Conservation (phyloP, 495 filamentous ascomycete species). For the Podospora anserina region DNA sequence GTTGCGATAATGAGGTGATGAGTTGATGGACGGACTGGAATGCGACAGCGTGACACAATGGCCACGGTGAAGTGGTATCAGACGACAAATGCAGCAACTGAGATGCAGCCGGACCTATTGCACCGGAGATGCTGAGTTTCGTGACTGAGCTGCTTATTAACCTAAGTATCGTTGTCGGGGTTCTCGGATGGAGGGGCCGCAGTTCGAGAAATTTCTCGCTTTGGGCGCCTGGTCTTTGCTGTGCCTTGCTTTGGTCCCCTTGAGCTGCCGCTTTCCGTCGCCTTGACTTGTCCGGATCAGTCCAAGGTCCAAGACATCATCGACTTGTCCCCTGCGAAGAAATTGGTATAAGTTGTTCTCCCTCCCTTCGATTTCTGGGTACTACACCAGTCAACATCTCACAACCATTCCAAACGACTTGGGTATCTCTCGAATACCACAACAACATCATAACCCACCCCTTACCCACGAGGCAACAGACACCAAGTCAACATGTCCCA, state of each 20-base stretch:
- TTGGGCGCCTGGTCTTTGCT: neutral
- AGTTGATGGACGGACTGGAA: neutral
- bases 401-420: neutral
- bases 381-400: neutral
- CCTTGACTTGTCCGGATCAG: neutral
- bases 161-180: neutral
- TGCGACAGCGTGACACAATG: conserved; percentile 1
- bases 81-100: neutral
- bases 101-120: neutral
- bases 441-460: neutral
- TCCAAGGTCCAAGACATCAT: neutral
- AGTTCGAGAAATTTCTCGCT: conserved; percentile 1
- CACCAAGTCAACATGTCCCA: conserved; percentile 18
- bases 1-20: neutral
- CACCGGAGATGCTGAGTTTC: neutral
- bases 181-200: neutral
- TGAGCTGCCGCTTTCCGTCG: neutral
- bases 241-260: conserved; percentile 2
- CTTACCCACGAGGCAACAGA: neutral
- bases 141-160: neutral
- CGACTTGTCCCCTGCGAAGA: neutral
- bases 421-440: neutral
- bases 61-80: neutral
- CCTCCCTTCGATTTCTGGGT: neutral
- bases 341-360: neutral